Conservation (phyloP, 495 filamentous ascomycete species). For the Neurospora sp. region DNA sequence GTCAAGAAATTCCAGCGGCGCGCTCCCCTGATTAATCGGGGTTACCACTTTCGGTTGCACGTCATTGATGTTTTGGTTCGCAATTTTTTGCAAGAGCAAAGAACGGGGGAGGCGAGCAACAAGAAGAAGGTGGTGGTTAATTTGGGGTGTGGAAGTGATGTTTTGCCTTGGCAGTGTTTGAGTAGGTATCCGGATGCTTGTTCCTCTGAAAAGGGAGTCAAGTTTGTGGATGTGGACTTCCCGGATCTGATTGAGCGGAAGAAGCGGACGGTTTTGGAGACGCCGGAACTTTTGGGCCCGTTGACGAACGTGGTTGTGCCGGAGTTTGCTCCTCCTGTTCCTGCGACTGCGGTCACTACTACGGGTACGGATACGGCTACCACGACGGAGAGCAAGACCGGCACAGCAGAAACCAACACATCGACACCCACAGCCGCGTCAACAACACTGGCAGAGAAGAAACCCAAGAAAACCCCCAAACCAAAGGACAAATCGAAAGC, state of each 20-base stretch:
- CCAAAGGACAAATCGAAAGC: not conserved
- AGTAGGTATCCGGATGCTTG: conserved; percentile 41
- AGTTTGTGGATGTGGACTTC: conserved; percentile 84
- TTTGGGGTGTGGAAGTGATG: conserved; percentile 65
- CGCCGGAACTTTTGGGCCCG: conserved; percentile 42
- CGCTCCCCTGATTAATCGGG: conserved; percentile 76
- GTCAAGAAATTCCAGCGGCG: conserved; percentile 73
- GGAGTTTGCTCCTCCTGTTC: not conserved
- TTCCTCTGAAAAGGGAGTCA: conserved; percentile 34
- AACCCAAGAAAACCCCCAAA: not conserved
- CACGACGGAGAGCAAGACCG: not conserved
- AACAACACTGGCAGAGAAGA: too few species aligned
- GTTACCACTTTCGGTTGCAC: conserved; percentile 78
- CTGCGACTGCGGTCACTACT: not conserved
- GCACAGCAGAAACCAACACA: too few species aligned
- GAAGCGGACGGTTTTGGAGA: conserved; percentile 50
- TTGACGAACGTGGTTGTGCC: conserved; percentile 6
- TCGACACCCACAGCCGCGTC: too few species aligned
- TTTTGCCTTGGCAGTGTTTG: conserved; percentile 78
- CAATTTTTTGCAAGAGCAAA: conserved; percentile 52
- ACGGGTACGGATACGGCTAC: not conserved
- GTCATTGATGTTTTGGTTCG: conserved; percentile 64
- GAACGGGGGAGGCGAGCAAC: conserved; percentile 6
- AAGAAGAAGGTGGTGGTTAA: conserved; percentile 72
- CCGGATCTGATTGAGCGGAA: conserved; percentile 71